Base-by-base conservation (phyloP, 2,329 filamentous ascomycete genomes). In the Exophiala mesophila region DNA sequence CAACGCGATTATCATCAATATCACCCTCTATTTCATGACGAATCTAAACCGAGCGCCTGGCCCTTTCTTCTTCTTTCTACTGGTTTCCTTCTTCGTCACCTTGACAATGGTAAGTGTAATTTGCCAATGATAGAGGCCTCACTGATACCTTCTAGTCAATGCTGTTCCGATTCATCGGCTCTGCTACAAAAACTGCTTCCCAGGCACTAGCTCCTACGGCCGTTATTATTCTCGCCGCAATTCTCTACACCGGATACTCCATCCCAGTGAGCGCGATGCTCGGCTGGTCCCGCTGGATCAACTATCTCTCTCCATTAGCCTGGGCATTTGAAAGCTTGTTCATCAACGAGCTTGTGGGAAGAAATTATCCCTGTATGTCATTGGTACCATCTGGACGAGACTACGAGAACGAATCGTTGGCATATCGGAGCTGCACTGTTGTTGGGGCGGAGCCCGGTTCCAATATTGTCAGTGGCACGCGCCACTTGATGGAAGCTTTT, bases 1-100 rank as follows among this genome's bases (percentile, higher is more conserved):
- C 12, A 88, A 88, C 54, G 67, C 78, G 1, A 73, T 92, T 50
- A 66, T 77, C 3, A 94, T 94, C 71, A 92, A 94, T 59, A 39
- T 88, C 19, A 73, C 79, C 1, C 65, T 95, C 3, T 95, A 95
- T 67, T 95, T 95, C 65, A 82, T 95, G 78, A 83, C 85, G 0
- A 84, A 88, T 52, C 69, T 96, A 19, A 77, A 83, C 40, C 76
- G 86, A 39, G 80, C 83, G 49, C 69, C 85, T 0, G 83, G 82
- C 2, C 65, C 80, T 0, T 95, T 92, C 71, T 95, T 95, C 72
- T 83, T 88, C 66, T 94, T 86, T 73, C 63, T 88, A 43, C 69
- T 95, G 36, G 77, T 84, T 48, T 71, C 76, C 0, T 81, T 78
- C 59, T 61, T 73, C 1, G 70, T 71, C 8, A 80, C 72, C 0